Base-by-base conservation (phyloP, 371 early-diverging fungal genomes). In the Funneliformis caledonium region DNA sequence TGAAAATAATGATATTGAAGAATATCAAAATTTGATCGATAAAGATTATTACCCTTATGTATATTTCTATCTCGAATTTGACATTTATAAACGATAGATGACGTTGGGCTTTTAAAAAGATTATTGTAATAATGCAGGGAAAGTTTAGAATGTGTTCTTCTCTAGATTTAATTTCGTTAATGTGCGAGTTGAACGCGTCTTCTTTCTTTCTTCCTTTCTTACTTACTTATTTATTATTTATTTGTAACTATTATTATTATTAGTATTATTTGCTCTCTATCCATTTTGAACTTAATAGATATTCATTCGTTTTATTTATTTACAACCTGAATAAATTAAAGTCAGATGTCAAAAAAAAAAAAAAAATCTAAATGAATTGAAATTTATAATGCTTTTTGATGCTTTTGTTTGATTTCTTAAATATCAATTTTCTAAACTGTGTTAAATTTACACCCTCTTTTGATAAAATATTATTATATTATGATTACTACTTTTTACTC, bases 11-110 rank as follows among this genome's bases (percentile, higher is more conserved):
- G 86, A 88, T n/a, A 83, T 81, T 33, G 84, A 94, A 77, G 96
- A 96, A 72, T 90, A 93, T 80, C 93, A 92, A 82, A 85, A 87
- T 67, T 89, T 95, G 67, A 89, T 96, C 67, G 94, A 94, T 74
- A 96, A 94, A 84, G 96, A 94, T 78, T 97, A 96, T 83, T 89
- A 93, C 78, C 97, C 98, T 12, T 95, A 92, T 86, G 98, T 97
- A 33, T 90, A 94, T 83, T 95, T 94, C 83, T 87, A 93, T 59
- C 88, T 94, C 72, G 86, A 88, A 33, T 90, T 93, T 85, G 90
- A 91, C 45, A 73, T 83, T 64, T 26, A 22, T 47, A 77, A 56
- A 73, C 19, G 73, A 73, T 73, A 73, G 43, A 45, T 82, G 64
- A 64, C 56, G 19, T 56, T 56, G 4, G 19, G 11, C 11, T 2